These are phyloP conservation scores for Rubia peregrina DNA, from an alignment of 305 asterid species.

Conservation along the genomic window DNA sequence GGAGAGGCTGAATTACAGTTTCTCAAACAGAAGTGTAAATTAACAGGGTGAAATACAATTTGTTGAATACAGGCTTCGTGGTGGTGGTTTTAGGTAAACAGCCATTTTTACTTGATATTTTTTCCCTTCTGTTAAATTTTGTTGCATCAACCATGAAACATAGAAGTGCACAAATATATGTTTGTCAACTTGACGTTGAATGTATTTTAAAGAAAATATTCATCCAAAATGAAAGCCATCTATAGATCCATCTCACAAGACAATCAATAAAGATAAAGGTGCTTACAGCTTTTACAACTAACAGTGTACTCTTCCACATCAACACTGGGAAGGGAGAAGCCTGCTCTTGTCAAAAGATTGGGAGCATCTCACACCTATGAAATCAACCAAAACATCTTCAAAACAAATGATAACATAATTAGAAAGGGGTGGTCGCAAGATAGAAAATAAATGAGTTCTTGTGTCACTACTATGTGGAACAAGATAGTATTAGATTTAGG, in stretches of 20 bases:
- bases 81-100: neutral
- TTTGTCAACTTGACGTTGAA: neutral
- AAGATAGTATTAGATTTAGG: neutral
- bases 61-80: neutral
- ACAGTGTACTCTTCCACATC: constrained; percentile 87
- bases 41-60: neutral
- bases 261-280: constrained; percentile 7
- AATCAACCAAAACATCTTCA: constrained; percentile 15
- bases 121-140: neutral
- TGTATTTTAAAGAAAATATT: neutral
- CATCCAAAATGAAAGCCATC: neutral
- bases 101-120: neutral
- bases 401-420: neutral
- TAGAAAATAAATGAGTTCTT: neutral
- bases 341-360: constrained; percentile 87
- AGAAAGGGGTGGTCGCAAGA: neutral
- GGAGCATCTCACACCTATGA: constrained; percentile 92
- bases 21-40: neutral
- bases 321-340: constrained; percentile 85
- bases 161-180: neutral
- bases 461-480: neutral
- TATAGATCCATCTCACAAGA: constrained; percentile 7
- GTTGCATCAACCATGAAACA: neutral
- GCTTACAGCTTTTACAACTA: constrained; percentile 65
- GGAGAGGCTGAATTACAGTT: neutral